These are phyloP conservation scores for Pichia scutulata DNA, from an alignment of 805 yeast genomes.

Conservation along the genomic window DNA sequence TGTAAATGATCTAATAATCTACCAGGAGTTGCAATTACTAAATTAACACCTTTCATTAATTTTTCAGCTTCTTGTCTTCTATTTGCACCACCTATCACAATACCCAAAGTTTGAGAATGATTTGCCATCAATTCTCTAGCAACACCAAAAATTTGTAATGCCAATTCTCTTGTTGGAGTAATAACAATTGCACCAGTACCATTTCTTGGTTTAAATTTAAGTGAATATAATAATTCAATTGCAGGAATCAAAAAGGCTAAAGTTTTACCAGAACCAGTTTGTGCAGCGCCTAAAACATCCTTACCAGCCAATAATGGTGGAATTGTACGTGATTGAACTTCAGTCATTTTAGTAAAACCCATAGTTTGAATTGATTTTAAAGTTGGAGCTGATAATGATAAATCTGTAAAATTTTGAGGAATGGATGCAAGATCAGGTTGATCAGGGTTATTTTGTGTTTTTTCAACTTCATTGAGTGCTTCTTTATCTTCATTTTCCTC, in stretches of 20 bases:
- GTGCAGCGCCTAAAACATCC: constrained; percentile 99
- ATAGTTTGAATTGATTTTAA: constrained; percentile 70
- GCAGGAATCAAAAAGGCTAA: constrained; percentile 95
- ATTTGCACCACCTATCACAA: constrained; percentile 97
- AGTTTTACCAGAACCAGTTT: constrained; percentile 98
- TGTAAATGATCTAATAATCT: constrained; percentile 93
- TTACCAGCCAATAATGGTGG: constrained; percentile 95
- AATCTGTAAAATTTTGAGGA: constrained; percentile 35
- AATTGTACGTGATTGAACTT: constrained; percentile 90
- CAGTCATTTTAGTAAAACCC: constrained; percentile 92
- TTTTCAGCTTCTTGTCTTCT: constrained; percentile 97
- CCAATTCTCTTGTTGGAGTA: constrained; percentile 96
- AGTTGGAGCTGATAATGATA: constrained; percentile 76
- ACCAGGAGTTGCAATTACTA: constrained; percentile 96
- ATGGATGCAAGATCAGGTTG: constrained; percentile 7
- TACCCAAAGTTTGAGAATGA: constrained; percentile 91
- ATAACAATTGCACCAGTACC: constrained; percentile 96
- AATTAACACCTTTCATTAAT: constrained; percentile 84
- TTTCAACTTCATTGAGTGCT: constrained; percentile 1
- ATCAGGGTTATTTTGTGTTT: neutral
- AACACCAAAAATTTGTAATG: constrained; percentile 95
- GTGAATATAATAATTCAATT: constrained; percentile 79
- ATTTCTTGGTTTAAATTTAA: constrained; percentile 93
- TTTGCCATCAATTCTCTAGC: constrained; percentile 87
- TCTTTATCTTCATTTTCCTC: constrained; percentile 18